A percentile compares a stretch with the other conserved stretches of the same genome.
phyloP scores from a whole-genome alignment of 2,329 filamentous ascomycete species.

The Tolypocladium ovalisporum region DNA sequence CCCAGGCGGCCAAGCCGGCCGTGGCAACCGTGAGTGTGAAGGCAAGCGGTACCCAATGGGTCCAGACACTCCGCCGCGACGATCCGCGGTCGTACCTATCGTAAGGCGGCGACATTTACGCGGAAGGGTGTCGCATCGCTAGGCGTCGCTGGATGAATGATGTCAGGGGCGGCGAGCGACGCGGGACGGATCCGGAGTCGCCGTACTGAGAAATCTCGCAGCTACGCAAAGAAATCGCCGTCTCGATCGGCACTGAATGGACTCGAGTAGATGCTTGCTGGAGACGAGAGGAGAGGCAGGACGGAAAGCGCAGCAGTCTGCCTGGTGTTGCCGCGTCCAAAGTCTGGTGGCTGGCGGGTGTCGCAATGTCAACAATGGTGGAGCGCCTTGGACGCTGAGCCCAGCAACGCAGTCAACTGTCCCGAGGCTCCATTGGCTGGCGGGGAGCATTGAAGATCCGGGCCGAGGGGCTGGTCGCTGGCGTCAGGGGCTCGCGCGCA shows the following conservation, averaged over 20 bases:
- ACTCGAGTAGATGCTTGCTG: background rate
- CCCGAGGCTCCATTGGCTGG: constrained; percentile 4
- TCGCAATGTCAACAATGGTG: constrained; percentile 7
- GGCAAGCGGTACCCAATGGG: constrained; percentile 83
- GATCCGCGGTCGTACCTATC: constrained; percentile 46
- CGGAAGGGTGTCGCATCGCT: constrained; percentile 23
- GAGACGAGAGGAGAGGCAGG: background rate
- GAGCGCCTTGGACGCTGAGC: constrained; percentile 1
- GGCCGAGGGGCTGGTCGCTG: constrained; percentile 1
- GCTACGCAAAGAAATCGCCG: background rate
- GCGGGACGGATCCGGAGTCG: background rate
- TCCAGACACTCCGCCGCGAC: constrained; percentile 53
- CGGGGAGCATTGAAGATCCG: constrained; percentile 6
- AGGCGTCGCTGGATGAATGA: background rate
- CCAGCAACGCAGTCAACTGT: constrained; percentile 4
- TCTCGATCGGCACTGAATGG: background rate
- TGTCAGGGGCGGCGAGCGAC: constrained; percentile 5
- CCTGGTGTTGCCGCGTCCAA: background rate
- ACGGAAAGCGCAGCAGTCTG: background rate
- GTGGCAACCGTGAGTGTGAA: constrained; percentile 82
- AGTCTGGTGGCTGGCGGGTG: constrained; percentile 1
- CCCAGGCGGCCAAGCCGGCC: constrained; percentile 78
- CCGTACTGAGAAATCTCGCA: background rate
- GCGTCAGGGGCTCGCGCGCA: background rate
- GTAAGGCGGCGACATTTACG: constrained; percentile 50